Evolutionary conservation across 2,329 filamentous ascomycete species (phyloP).

Genomic region (Trichophyton rubrum): DNA sequence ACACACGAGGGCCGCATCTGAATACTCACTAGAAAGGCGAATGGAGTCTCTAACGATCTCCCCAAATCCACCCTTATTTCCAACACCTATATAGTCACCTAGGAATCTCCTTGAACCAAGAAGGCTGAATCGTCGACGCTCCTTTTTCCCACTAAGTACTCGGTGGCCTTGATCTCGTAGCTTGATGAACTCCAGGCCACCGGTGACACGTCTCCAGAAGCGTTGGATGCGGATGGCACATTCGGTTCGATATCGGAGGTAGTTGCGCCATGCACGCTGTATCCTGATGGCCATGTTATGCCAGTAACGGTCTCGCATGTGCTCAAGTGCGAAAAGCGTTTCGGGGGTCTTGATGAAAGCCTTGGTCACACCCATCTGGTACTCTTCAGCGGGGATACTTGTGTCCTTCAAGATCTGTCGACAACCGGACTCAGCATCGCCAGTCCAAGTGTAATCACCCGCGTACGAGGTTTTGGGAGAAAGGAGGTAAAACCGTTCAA

Average conservation of each 20-base stretch:
- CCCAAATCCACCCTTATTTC: constrained; percentile 65
- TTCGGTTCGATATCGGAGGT: constrained; percentile 81
- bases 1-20: too few relatives aligned
- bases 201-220: constrained; percentile 88
- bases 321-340: constrained; percentile 89
- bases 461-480: constrained; percentile 93
- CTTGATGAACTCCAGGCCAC: constrained; percentile 77
- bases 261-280: constrained; percentile 93
- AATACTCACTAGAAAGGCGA: constrained; percentile 48
- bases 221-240: constrained; percentile 88
- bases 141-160: constrained; percentile 72
- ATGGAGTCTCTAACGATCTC: constrained; percentile 66
- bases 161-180: constrained; percentile 78
- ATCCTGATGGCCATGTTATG: constrained; percentile 99
- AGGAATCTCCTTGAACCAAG: constrained; percentile 84
- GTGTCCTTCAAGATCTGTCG: constrained; percentile 93
- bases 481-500: constrained; percentile 89
- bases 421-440: constrained; percentile 73
- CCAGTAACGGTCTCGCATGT: constrained; percentile 97
- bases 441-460: constrained; percentile 92
- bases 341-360: constrained; percentile 98
- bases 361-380: constrained; percentile 93
- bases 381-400: constrained; percentile 87
- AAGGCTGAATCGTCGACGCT: constrained; percentile 80
- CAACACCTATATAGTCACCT: constrained; percentile 87